Conservation (phyloP, 257 asterid genomes). For the Plantago major region DNA sequence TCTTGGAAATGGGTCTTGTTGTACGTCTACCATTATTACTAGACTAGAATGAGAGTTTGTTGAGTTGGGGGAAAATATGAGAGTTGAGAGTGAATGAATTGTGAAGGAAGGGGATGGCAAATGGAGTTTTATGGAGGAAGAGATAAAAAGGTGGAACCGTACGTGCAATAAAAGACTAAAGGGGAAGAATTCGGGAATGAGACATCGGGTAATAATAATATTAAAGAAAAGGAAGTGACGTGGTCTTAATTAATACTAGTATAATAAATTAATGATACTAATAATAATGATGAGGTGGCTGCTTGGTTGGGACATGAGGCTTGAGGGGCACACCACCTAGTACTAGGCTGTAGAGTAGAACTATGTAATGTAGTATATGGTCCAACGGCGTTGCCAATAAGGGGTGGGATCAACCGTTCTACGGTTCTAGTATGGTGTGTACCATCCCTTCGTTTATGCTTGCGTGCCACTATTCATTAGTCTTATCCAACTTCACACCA, state of each 20-base stretch:
- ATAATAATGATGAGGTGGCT: not conserved
- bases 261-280: no score
- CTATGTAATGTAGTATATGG: not conserved
- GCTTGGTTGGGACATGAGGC: constrained; percentile 22
- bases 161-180: constrained; percentile 24
- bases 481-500: no score
- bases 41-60: no score
- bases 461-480: no score
- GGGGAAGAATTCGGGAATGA: constrained; percentile 13
- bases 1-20: constrained; percentile 26
- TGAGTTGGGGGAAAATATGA: not conserved
- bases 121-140: constrained; percentile 3
- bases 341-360: no score
- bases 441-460: no score
- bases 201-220: constrained; percentile 22
- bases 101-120: not conserved
- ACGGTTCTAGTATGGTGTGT: no score
- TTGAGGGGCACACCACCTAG: constrained; percentile 4
- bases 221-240: constrained; percentile 13
- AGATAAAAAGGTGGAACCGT: constrained; percentile 18
- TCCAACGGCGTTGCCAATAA: not conserved
- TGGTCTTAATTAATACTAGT: not conserved
- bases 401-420: no score
- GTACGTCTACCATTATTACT: constrained; percentile 23
- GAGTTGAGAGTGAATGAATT: not conserved